Conservation (phyloP, 1,284 basidiomycete species). For the Apiotrichum domesticum region DNA sequence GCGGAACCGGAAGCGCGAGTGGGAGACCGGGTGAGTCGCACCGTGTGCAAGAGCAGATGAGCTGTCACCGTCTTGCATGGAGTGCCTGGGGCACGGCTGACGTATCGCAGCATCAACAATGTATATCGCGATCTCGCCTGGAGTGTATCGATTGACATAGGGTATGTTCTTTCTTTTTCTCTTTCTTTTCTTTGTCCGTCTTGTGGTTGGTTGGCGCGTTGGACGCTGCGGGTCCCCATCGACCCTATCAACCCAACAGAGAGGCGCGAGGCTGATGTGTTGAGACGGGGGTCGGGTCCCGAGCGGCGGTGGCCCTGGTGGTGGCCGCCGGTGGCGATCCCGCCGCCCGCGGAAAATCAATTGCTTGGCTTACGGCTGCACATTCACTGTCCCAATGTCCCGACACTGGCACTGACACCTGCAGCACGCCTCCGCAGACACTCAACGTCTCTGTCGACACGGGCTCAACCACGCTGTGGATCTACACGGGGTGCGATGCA, state of each 20-base stretch:
- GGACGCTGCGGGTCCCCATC: too few species aligned
- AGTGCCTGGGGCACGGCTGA: neutral
- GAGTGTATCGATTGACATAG: constrained; percentile 23
- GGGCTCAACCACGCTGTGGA: constrained; percentile 39
- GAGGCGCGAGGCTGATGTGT: too few species aligned
- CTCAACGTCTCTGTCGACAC: constrained; percentile 48
- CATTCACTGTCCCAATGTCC: neutral
- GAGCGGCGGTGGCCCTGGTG: too few species aligned
- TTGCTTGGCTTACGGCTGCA: too few species aligned
- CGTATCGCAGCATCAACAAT: constrained; percentile 18
- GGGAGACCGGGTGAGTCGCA: too few species aligned
- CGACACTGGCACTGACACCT: neutral
- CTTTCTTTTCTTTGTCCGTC: neutral
- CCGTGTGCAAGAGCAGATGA: too few species aligned
- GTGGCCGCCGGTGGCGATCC: too few species aligned
- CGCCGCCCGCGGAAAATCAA: too few species aligned
- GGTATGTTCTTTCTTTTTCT: constrained; percentile 17
- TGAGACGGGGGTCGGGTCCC: too few species aligned
- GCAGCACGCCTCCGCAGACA: constrained; percentile 33
- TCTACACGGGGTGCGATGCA: neutral
- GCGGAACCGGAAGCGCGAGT: too few species aligned
- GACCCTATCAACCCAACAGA: too few species aligned
- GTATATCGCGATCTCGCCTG: constrained; percentile 33
- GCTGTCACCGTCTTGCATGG: neutral
- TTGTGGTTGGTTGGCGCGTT: too few species aligned